These are phyloP conservation scores for Fraxinus cuspidata DNA, from an alignment of 257 asterid species.

Conservation along the genomic window DNA sequence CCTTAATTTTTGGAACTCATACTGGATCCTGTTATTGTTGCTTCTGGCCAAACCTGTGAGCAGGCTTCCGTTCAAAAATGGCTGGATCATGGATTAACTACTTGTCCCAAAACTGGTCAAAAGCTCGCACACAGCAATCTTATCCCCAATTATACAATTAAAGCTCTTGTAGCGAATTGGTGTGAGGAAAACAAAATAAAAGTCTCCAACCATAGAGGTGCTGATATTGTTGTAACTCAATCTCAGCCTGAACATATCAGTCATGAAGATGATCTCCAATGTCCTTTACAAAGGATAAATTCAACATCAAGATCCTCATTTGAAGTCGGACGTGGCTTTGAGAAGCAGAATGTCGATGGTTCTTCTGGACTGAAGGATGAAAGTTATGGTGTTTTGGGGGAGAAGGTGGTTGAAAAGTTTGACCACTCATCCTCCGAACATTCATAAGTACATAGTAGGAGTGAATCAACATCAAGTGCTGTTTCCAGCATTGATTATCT, in stretches of 20 bases:
- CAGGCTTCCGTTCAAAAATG: conserved; percentile 73
- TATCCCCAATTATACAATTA: conserved; percentile 73
- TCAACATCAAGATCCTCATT: conserved; percentile 38
- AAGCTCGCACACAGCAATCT: conserved; percentile 62
- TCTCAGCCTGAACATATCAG: conserved; percentile 22
- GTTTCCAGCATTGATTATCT: conserved; percentile 67
- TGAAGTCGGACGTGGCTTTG: conserved; percentile 35
- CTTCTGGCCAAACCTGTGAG: conserved; percentile 93
- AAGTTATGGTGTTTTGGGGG: conserved; percentile 33
- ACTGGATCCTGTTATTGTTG: conserved; percentile 87
- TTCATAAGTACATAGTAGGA: conserved; percentile 83
- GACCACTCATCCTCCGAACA: conserved; percentile 65
- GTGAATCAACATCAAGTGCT: conserved; percentile 82
- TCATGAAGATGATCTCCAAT: conserved; percentile 30
- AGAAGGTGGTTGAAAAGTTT: conserved; percentile 41
- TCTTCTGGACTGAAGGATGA: conserved; percentile 39
- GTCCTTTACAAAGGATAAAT: conserved; percentile 34
- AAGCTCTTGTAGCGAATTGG: conserved; percentile 75
- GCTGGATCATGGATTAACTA: conserved; percentile 72
- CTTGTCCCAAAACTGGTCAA: conserved; percentile 69
- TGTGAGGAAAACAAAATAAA: conserved; percentile 55
- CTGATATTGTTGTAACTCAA: conserved; percentile 22
- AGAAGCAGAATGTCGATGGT: conserved; percentile 27
- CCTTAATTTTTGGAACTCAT: conserved; percentile 78
- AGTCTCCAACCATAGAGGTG: conserved; percentile 29